Evolutionary conservation across 2,329 filamentous ascomycete species (phyloP).

Genomic region (Waltergamsia citrina): DNA sequence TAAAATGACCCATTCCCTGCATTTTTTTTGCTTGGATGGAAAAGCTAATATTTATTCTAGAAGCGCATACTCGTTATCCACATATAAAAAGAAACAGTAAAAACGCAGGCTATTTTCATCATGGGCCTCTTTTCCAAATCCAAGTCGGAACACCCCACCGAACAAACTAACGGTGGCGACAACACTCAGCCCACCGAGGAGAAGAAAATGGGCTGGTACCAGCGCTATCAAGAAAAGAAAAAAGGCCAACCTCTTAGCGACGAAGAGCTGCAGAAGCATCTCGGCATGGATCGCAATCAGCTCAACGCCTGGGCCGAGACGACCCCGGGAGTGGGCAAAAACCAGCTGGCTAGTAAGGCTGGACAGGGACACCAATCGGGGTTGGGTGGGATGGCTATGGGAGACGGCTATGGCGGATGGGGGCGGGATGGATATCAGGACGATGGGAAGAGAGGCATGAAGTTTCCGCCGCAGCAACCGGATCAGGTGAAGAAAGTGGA

Average conservation of each 20-base stretch:
- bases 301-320: conserved; percentile 25
- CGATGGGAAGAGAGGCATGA: conserved; percentile 19
- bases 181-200: too few species aligned
- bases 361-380: conserved; percentile 18
- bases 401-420: conserved; percentile 23
- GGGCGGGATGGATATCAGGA: conserved; percentile 16
- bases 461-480: conserved; percentile 19
- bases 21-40: too few species aligned
- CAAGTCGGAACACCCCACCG: too few species aligned
- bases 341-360: conserved; percentile 25
- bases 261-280: conserved; percentile 18
- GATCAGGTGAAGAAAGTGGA: conserved; percentile 3
- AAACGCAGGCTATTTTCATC: too few species aligned
- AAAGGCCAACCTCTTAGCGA: conserved; percentile 11
- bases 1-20: too few species aligned
- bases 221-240: conserved; percentile 4
- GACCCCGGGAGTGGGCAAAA: conserved; percentile 27
- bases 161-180: too few species aligned
- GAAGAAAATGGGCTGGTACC: conserved; percentile 4
- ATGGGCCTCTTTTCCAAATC: too few species aligned
- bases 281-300: conserved; percentile 16
- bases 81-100: too few species aligned
- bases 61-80: too few species aligned
- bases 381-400: conserved; percentile 17
- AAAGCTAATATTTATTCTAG: too few species aligned